Conservation (phyloP, 2,329 filamentous ascomycete genomes). For the Sclerotinia borealis region DNA sequence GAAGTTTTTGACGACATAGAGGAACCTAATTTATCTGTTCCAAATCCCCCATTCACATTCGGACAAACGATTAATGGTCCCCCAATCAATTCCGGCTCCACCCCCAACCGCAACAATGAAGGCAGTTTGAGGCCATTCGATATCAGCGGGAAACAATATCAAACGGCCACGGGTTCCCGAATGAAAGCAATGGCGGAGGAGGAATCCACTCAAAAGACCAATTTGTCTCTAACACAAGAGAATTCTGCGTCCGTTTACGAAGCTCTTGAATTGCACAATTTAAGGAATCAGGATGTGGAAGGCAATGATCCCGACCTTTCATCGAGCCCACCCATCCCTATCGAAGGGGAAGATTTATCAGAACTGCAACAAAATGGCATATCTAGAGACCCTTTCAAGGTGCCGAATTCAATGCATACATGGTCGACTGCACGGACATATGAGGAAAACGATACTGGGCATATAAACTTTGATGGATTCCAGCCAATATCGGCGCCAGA, state of each 20-base stretch:
- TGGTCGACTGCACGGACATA: conserved; percentile 28
- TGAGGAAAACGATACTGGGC: conserved; percentile 25
- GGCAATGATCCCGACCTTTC: not conserved
- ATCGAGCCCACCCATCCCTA: not conserved
- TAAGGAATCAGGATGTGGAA: conserved; percentile 1
- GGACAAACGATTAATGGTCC: not conserved
- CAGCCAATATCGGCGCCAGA: conserved; percentile 1
- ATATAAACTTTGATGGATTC: conserved; percentile 21
- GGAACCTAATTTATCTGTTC: not conserved
- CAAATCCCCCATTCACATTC: not conserved
- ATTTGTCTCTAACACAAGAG: conserved; percentile 28
- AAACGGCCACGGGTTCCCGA: too few relatives aligned
- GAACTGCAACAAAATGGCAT: not conserved
- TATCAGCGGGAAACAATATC: not conserved
- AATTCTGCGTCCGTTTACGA: conserved; percentile 27
- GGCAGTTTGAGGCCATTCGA: not conserved
- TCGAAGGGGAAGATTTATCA: not conserved
- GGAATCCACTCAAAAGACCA: conserved; percentile 23
- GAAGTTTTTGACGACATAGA: not conserved
- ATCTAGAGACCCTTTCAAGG: conserved; percentile 2
- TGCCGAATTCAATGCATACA: conserved; percentile 19
- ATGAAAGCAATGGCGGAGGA: conserved; percentile 1
- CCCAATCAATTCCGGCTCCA: not conserved
- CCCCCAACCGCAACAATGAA: too few relatives aligned
- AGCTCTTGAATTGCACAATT: conserved; percentile 17